Evolutionary conservation across 2,329 filamentous ascomycete genomes (phyloP), one percentile per base, ranked within the genome.

Genomic region (Aureobasidium melanogenum): DNA sequence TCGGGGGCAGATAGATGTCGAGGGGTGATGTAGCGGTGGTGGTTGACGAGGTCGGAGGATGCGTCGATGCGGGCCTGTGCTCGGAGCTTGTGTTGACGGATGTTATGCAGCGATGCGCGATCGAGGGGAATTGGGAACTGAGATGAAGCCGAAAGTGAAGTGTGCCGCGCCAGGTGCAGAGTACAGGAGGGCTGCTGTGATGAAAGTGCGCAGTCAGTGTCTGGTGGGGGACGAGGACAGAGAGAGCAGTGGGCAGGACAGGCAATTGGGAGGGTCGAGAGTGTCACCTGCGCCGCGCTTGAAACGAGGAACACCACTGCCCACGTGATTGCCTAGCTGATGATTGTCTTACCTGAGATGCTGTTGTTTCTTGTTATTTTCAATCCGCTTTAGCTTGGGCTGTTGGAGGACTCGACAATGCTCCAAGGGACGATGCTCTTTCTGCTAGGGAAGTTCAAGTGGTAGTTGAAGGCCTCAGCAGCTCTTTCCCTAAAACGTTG

Each of bases 71-170:
- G 54, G 44, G 56, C 44, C 56, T 44, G 56, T 59, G 56, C 56
- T 59, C 34, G 38, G 56, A 59, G 56, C 56, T 59, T 50, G 56
- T 47, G 55, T 59, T 50, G 56, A 46, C 39, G 54, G 52, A n/a
- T 56, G 52, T 43, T 56, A 56, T 56, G 52, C 52, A 44, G 52
- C 39, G 28, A 57, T 57, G 54, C 54, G 54, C 41, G 30, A 47
- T 6, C 17, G 52, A 56, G 38, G 36, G 50, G 38, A 28, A 56
- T 56, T 56, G 52, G 8, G 28, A 44, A 22, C 43, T 34, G 44
- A 38, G 44, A 14, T 15, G 44, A 19, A 38, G 44, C 43, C n/a
- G 32, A 24, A 41, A 32, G 30, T 24, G 34, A 50, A 30, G 24
- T 32, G 17, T 32, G 28, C 36, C 39, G 28, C 52, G 52, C 52